Base-by-base conservation (phyloP, 2,329 filamentous ascomycete species). In the Tolypocladium ophioglossoides region DNA sequence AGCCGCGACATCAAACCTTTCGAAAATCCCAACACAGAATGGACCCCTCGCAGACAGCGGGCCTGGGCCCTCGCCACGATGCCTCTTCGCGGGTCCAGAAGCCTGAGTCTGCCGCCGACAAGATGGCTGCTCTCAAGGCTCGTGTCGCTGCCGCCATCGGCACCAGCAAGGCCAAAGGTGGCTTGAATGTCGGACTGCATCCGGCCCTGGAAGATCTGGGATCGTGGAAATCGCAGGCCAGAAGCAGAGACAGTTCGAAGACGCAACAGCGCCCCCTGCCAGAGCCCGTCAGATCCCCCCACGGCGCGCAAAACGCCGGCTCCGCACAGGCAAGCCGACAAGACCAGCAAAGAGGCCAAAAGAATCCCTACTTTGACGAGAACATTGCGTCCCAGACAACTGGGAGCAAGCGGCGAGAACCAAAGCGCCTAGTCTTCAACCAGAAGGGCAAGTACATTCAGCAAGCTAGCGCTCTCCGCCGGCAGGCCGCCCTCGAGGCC, bases 361-460 rank as follows among this genome's bases (percentile, higher is more conserved):
- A 57, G 32, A 95, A 96, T 61, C 91, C 91, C 0, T 96, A 96
- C 68, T 91, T 87, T 60, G 89, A 95, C 63, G 78, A 86, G 9
- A 85, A 74, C 59, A 70, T 84, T 14, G 78, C 80, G n/a, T 73
- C 78, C 5, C 83, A 86, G 77, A 78, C 59, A 73, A 75, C 53
- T 65, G 58, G 76, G 69, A 64, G 67, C 35, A 88, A 86, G 62
- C 76, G 79, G 39, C 80, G 91, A 51, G 79, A 87, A 58, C 81
- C 89, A 12, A 84, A 89, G 56, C 84, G 89, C 59, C 78, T 99
- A 20, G 74, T 90, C 14, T 97, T 99, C 76, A 96, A 96, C 63
- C 85, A 91, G 62, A 95, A 95, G 69, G 94, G 94, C 52, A 97
- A 97, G 78, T 97, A 96, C 66, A 96, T 97, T 56, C 86, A 91